Evolutionary conservation across 305 asterid genomes (phyloP).

Genomic region (Fraxinus dipetala): DNA sequence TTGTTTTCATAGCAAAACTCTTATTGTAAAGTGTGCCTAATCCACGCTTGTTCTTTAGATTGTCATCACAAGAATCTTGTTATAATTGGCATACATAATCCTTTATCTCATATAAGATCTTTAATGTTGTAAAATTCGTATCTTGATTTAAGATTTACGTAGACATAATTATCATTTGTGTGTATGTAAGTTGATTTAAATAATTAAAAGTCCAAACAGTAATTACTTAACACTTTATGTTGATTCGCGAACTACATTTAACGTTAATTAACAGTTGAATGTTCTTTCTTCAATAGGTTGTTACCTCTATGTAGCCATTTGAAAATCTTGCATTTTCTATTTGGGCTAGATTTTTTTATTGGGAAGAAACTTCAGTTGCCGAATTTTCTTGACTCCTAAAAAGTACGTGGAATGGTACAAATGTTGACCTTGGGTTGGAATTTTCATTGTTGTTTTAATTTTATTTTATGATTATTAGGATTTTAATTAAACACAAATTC

Average conservation of each 20-base stretch:
- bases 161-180: background rate
- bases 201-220: background rate
- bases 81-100: background rate
- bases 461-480: no score
- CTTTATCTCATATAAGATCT: background rate
- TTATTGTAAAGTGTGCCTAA: background rate
- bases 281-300: background rate
- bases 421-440: constrained; percentile 96
- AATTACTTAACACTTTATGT: background rate
- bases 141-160: background rate
- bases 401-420: constrained; percentile 80
- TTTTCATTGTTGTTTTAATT: background rate
- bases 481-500: no score
- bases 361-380: constrained; percentile 90
- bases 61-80: background rate
- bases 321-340: constrained; percentile 64
- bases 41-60: background rate
- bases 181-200: background rate
- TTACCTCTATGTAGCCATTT: constrained; percentile 26
- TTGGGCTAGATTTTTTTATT: constrained; percentile 75
- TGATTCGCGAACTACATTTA: background rate
- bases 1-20: no score
- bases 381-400: constrained; percentile 79
- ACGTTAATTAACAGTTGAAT: constrained; percentile 1
- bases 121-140: background rate